These are phyloP conservation scores for Phytophthora multivora DNA, from an alignment of 352 stramenopile genomes.

Conservation along the genomic window DNA sequence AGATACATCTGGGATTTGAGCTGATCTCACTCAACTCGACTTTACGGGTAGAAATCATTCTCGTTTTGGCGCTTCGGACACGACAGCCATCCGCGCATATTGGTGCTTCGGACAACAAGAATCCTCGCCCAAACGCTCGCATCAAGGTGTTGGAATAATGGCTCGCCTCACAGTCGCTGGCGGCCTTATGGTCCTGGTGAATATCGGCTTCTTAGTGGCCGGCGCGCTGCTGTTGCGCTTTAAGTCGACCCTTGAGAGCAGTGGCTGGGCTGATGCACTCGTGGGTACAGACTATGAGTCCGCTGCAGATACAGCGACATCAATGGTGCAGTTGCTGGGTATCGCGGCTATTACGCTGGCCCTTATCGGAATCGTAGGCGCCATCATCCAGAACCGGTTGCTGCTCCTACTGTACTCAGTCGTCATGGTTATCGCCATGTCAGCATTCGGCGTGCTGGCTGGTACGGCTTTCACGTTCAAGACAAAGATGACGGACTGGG, in stretches of 20 bases:
- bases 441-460: conserved; percentile 73
- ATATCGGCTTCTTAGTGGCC: conserved; percentile 69
- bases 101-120: neutral
- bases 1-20: conserved; percentile 26
- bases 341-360: conserved; percentile 60
- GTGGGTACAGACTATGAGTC: conserved; percentile 72
- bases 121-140: neutral
- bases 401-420: conserved; percentile 77
- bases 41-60: conserved; percentile 28
- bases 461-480: conserved; percentile 76
- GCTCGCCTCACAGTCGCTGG: conserved; percentile 49
- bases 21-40: conserved; percentile 4
- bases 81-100: conserved; percentile 1
- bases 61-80: conserved; percentile 13
- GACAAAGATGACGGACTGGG: conserved; percentile 68
- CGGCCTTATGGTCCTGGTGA: conserved; percentile 75
- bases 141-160: conserved; percentile 10
- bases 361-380: conserved; percentile 67
- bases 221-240: conserved; percentile 75
- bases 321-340: conserved; percentile 57
- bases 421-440: conserved; percentile 71
- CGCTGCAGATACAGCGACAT: conserved; percentile 46
- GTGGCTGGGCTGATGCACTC: conserved; percentile 79
- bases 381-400: conserved; percentile 66
- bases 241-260: conserved; percentile 52